A percentile compares a stretch with the other conserved stretches of the same genome.
Conservation (phyloP, 2,329 filamentous ascomycete species). For the Neopestalotiopsis clavispora region DNA sequence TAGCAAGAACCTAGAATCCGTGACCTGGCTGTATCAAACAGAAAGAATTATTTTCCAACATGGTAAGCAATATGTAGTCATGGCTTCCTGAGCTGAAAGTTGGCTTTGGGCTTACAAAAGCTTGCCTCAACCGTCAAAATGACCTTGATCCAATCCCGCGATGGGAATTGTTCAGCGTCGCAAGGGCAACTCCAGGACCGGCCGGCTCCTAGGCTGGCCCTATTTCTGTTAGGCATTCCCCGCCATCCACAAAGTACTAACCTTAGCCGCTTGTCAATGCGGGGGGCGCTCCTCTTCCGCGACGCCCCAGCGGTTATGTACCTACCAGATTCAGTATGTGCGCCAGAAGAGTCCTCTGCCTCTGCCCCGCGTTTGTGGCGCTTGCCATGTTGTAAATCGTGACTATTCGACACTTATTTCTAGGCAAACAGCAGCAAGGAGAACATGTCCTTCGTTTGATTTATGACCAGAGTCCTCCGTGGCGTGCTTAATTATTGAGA, state of each 20-base stretch:
- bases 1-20: no score
- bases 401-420: no score
- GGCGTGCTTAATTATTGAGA: no score
- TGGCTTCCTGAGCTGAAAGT: neutral
- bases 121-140: neutral
- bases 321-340: neutral
- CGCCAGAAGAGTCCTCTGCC: neutral
- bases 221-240: neutral
- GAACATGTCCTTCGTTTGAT: neutral
- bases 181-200: neutral
- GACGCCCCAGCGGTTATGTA: neutral
- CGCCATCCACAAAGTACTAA: neutral
- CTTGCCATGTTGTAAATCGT: neutral
- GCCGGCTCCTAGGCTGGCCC: neutral
- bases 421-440: no score
- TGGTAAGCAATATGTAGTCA: neutral
- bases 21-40: no score
- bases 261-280: neutral
- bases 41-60: neutral
- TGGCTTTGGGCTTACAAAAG: neutral
- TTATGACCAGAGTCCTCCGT: neutral
- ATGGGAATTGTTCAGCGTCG: neutral
- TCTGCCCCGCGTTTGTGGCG: neutral
- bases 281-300: neutral
- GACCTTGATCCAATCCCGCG: neutral